phyloP scores from a whole-genome alignment of 352 stramenopile genomes.

The Globisporangium okanoganense region DNA sequence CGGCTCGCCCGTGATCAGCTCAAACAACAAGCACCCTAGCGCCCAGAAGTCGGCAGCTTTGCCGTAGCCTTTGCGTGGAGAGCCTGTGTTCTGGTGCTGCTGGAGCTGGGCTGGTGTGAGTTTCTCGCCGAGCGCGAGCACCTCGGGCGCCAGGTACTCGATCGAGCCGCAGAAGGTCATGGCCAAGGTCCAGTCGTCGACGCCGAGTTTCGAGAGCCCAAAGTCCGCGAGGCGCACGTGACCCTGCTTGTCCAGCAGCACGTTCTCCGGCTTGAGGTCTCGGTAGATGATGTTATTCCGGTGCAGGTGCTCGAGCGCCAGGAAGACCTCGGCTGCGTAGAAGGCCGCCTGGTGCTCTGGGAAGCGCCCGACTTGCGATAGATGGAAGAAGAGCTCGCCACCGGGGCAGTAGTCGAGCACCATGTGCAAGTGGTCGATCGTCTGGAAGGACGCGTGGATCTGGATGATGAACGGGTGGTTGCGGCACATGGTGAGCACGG shows the following conservation, averaged over 20 bases:
- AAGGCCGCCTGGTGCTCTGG: constrained; percentile 75
- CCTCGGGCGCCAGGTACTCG: constrained; percentile 85
- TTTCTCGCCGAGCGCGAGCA: constrained; percentile 50
- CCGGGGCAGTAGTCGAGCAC: constrained; percentile 78
- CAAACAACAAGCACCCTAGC: constrained; percentile 82
- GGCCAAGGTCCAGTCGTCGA: constrained; percentile 58
- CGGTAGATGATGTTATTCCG: constrained; percentile 78
- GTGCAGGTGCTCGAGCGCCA: constrained; percentile 78
- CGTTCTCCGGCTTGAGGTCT: constrained; percentile 91
- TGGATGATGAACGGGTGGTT: constrained; percentile 92
- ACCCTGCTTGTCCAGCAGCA: constrained; percentile 84
- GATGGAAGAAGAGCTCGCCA: constrained; percentile 84
- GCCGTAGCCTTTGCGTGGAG: constrained; percentile 57
- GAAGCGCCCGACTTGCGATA: constrained; percentile 74
- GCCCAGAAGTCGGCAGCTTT: constrained; percentile 90
- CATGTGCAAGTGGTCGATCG: constrained; percentile 67
- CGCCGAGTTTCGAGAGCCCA: constrained; percentile 74
- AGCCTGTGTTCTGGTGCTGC: neutral
- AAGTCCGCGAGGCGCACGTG: constrained; percentile 90
- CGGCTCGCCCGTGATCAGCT: constrained; percentile 86
- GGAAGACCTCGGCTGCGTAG: constrained; percentile 85
- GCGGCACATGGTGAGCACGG: constrained; percentile 84
- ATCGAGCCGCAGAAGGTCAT: constrained; percentile 86
- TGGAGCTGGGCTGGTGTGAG: neutral
- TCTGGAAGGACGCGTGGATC: constrained; percentile 87